A percentile compares a stretch with the other conserved stretches of the same genome.
phyloP scores from a whole-genome alignment of 257 asterid species.

The Solanum boliviense region DNA sequence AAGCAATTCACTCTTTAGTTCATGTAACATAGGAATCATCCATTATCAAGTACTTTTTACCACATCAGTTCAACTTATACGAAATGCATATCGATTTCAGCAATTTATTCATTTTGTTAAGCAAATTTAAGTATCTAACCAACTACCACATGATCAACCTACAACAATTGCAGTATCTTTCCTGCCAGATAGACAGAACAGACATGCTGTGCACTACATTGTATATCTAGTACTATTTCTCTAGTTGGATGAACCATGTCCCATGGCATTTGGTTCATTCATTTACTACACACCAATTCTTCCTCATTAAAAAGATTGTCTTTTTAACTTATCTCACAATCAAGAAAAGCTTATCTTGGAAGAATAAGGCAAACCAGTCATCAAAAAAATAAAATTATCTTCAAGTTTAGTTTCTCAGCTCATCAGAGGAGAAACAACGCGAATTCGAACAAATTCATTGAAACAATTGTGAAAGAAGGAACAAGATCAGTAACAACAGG shows the following conservation, averaged over 20 bases:
- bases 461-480: not conserved
- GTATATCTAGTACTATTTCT: not conserved
- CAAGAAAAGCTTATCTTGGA: not conserved
- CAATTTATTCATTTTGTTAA: not conserved
- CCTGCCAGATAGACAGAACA: not conserved
- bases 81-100: not conserved
- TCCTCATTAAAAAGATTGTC: not conserved
- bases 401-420: not conserved
- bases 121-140: not conserved
- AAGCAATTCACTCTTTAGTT: not conserved
- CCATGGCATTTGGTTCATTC: not conserved
- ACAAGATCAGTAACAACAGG: not conserved
- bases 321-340: not conserved
- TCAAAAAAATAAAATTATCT: not conserved
- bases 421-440: not conserved
- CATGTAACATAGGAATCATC: not conserved
- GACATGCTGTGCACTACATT: not conserved
- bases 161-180: not conserved
- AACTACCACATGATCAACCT: not conserved
- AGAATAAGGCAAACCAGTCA: not conserved
- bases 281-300: not conserved
- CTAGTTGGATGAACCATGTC: not conserved
- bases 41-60: not conserved
- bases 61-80: not conserved
- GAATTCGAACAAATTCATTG: not conserved